phyloP scores from a whole-genome alignment of 441 rosid species.

The Arabidopsis lyrata region DNA sequence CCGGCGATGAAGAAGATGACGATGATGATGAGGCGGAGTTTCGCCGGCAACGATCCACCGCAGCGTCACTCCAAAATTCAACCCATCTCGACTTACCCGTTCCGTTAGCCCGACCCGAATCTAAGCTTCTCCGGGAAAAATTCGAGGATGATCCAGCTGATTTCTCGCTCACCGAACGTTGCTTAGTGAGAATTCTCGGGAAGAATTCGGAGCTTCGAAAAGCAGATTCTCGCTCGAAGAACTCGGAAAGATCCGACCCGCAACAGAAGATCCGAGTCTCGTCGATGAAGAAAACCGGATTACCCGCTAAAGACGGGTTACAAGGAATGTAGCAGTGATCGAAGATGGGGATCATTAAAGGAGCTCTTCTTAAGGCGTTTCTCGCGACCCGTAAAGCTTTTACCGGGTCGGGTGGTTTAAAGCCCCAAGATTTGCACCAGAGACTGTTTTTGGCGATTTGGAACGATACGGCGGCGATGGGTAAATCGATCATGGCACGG shows the following conservation, averaged over 20 bases:
- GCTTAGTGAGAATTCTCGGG: constrained; percentile 50
- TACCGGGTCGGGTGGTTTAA: constrained; percentile 76
- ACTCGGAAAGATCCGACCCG: constrained; percentile 81
- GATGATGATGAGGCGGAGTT: constrained; percentile 60
- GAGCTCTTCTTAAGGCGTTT: constrained; percentile 79
- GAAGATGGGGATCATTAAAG: constrained; percentile 78
- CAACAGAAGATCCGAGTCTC: constrained; percentile 82
- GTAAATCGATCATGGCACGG: constrained; percentile 75
- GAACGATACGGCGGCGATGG: constrained; percentile 74
- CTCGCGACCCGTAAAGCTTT: constrained; percentile 78
- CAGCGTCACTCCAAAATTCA: constrained; percentile 88
- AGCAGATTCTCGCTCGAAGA: constrained; percentile 67
- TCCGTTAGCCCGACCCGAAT: constrained; percentile 48
- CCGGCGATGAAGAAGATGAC: constrained; percentile 62
- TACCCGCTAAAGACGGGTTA: constrained; percentile 76
- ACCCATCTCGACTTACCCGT: constrained; percentile 78
- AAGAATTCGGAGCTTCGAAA: constrained; percentile 56
- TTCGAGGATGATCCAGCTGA: constrained; percentile 54
- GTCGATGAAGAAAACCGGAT: constrained; percentile 82
- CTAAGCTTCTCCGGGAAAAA: constrained; percentile 67
- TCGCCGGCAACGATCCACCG: constrained; percentile 69
- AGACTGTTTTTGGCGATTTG: constrained; percentile 78
- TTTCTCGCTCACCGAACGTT: constrained; percentile 63
- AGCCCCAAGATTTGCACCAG: constrained; percentile 90
- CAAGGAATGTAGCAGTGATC: constrained; percentile 91